A percentile compares a stretch with the other conserved stretches of the same genome.
Conservation (phyloP, 306 rosid species). For the Acacia melanoxylon region DNA sequence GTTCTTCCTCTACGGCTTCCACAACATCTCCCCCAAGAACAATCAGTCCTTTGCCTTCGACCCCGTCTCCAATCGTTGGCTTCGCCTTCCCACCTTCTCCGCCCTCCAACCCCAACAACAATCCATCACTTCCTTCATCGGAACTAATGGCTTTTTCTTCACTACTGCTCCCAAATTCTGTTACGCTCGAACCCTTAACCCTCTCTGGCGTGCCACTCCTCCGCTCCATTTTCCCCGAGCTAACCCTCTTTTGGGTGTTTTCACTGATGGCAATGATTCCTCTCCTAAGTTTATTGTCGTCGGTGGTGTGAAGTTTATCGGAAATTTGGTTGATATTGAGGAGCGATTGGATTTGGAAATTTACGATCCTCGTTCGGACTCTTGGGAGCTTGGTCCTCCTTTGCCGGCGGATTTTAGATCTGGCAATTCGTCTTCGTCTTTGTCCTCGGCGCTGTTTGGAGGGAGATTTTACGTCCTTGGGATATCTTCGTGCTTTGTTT, state of each 20-base stretch:
- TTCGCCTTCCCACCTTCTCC: slow-evolving; percentile 56
- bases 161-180: slow-evolving; percentile 62
- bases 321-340: slow-evolving; percentile 78
- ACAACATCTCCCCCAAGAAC: slow-evolving; percentile 74
- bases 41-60: slow-evolving; percentile 84
- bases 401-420: slow-evolving; percentile 72
- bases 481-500: slow-evolving; percentile 64
- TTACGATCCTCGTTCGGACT: slow-evolving; percentile 49
- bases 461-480: slow-evolving; percentile 64
- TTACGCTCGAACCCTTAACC: slow-evolving; percentile 52
- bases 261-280: slow-evolving; percentile 3
- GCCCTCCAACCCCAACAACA: slow-evolving; percentile 18
- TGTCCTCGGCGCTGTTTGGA: slow-evolving; percentile 67
- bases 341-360: slow-evolving; percentile 75
- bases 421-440: slow-evolving; percentile 64
- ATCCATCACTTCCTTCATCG: slow-evolving; percentile 59
- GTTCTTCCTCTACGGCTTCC: slow-evolving; percentile 85
- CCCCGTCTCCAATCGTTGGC: slow-evolving; percentile 66
- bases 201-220: slow-evolving; percentile 48
- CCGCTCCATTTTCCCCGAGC: slow-evolving; percentile 69
- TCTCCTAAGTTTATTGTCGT: slow-evolving; percentile 55
- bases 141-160: slow-evolving; percentile 62
- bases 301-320: slow-evolving; percentile 78
- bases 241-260: slow-evolving; percentile 81
- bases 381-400: slow-evolving; percentile 71